Evolutionary conservation across 371 early-diverging fungal genomes (phyloP), one percentile per base, ranked within the genome.

Genomic region (Funneliformis caledonium): DNA sequence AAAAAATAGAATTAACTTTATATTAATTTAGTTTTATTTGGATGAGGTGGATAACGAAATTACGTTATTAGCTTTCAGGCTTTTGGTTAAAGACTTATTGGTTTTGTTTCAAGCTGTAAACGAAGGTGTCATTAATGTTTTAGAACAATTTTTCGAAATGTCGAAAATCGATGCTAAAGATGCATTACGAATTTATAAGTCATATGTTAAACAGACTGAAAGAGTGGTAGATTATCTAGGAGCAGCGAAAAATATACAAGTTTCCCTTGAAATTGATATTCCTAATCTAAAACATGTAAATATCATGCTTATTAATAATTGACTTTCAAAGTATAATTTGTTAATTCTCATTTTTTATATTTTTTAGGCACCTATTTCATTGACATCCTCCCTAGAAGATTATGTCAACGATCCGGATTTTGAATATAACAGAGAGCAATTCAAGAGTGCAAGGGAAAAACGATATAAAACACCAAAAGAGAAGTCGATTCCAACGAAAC

Each of bases 121-220:
- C 84, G 96, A 96, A 84, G 96, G 94, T 19, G 95, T 97, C 47
- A 95, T 97, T 77, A 93, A 95, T 80, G 94, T 97, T 79, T 88
- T 97, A 68, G 92, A 94, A 80, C 90, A 92, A 76, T 98, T 93
- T 84, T 96, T 97, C 87, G 94, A 94, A n/a, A 93, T 98, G 94
- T 84, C 86, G 14, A 93, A 93, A 72, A 78, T 89, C 1, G 94
- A 97, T 78, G 97, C 97, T 62, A 86, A 88, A 77, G 88, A 90
- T n/a, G 91, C 96, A 1, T 85, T 98, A 45, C 91, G 92, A 65
- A 92, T 97, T 64, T 98, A 98, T 87, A 97, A 96, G 84, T 86
- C 86, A 16, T 98, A 97, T 87, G 94, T 95, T 10, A 89, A 89
- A 81, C 94, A 96, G 78, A 96, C 96, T 0, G 91, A 94, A 78